Evolutionary conservation across 106 monocot species (phyloP), one percentile per base, ranked within the genome.

Genomic region (Phalaenopsis aphrodite): DNA sequence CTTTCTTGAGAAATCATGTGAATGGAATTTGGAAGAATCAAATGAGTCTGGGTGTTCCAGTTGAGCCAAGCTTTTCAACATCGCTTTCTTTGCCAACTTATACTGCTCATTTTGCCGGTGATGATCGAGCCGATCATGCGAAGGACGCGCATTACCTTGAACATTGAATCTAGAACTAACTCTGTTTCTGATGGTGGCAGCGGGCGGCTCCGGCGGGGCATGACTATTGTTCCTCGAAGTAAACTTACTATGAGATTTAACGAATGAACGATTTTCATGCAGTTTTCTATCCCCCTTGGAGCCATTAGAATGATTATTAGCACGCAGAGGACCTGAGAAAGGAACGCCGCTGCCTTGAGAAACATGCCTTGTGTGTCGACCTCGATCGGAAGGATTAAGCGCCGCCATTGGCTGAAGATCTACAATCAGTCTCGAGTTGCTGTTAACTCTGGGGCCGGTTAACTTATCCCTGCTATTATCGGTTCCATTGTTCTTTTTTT

Each of bases 201-300:
- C 69, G 5, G 49, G 57, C 30, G 66, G 57, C 37, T 85, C 85
- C 24, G 78, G 42, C 38, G 67, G 58, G 77, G 41, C 76, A 75
- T 56, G 41, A 68, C 56, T 80, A 21, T 61, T 19, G 66, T 69
- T 80, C 79, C 82, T 92, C 78, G 86, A 88, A 47, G 68, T 91
- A 79, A 80, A 78, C 80, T 77, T 90, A 79, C 77, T 75, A 39
- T 79, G 67, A 72, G 85, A 79, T 76, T 80, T 83, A 77, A 69
- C 72, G 45, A 74, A 18, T 5, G 79, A 55, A 41, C 48, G 79
- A 55, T 85, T 86, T 66, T 89, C 94, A 83, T 73, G 86, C 12
- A 21, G 81, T 76, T 83, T 90, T 41, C 88, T 94, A 6, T 86
- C 91, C 92, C 94, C 94, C 41, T 90, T 83, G 84, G 93, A 92